Base-by-base conservation (phyloP, 768 basidiomycete genomes). In the Megacollybia marginata region DNA sequence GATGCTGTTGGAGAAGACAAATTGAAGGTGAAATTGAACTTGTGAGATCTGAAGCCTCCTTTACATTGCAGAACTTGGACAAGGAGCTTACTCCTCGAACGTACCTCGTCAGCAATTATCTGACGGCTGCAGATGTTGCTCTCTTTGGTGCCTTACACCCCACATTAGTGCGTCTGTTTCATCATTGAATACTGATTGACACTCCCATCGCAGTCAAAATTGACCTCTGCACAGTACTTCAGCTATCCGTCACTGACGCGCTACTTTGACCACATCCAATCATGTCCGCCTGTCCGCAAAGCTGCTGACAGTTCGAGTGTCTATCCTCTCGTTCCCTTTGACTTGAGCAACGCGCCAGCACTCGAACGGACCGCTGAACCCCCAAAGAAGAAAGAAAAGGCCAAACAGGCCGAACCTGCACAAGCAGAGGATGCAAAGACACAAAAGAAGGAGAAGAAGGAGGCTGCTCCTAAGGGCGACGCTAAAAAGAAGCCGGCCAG, bases 211-310 rank as follows among this genome's bases (percentile, higher is more conserved):
- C 52, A 95, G 85, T 79, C 86, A 9, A 80, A 83, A 60, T 70
- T 87, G 15, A 76, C 81, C 57, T 73, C 87, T 5, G 56, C 75
- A n/a, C 79, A 88, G 61, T 86, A 89, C 70, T 85, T 89, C 62
- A 69, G 83, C 15, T 78, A 82, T 48, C 92, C 95, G 5, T 77
- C 89, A 18, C 65, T 98, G 35, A 88, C 88, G 38, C 88, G 96
- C 42, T 97, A 95, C 74, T 95, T 98, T 62, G 88, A 94, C 67
- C 92, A 97, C 67, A 78, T 99, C 51, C 95, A 98, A 69, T 75
- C 80, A 43, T 73, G 72, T 18, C 72, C 83, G 6, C 64, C 76
- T 13, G 81, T 96, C 36, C 74, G 79, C 20, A 69, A 72, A 42
- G 75, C 80, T 2, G 79, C 82, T 6, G 70, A 72, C 42, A 60